Conservation (phyloP, 2,329 filamentous ascomycete species). For the Zasmidium citrigriseum region DNA sequence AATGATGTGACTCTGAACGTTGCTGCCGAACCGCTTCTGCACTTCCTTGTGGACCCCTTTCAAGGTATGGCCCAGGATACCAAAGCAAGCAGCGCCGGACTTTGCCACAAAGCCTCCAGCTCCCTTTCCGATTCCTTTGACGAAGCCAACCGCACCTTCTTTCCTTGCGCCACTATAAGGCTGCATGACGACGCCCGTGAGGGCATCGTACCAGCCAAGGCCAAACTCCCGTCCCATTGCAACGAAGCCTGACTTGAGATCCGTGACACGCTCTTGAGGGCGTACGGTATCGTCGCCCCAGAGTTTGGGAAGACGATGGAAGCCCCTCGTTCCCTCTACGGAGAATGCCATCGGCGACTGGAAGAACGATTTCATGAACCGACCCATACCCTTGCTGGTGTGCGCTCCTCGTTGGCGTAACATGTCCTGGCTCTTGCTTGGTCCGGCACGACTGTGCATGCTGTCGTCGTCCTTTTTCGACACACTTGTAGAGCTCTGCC, state of each 20-base stretch:
- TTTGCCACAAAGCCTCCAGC: constrained; percentile 73
- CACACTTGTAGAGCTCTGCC: no score
- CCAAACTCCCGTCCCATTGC: constrained; percentile 59
- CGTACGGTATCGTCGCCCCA: constrained; percentile 72
- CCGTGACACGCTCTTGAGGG: constrained; percentile 63
- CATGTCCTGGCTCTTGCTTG: background rate
- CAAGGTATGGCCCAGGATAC: constrained; percentile 69
- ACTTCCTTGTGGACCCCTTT: constrained; percentile 72
- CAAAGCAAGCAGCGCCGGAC: constrained; percentile 61
- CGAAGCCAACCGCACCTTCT: constrained; percentile 60
- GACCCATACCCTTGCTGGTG: constrained; percentile 26
- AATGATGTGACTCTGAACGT: constrained; percentile 72
- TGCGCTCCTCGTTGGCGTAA: constrained; percentile 8
- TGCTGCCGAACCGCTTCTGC: constrained; percentile 64
- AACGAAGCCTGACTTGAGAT: constrained; percentile 59
- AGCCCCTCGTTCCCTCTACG: constrained; percentile 65
- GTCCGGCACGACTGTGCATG: no score
- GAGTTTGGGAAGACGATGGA: constrained; percentile 69
- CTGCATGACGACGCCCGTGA: constrained; percentile 71
- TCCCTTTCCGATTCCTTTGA: constrained; percentile 76
- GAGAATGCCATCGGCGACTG: constrained; percentile 61
- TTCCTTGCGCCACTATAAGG: constrained; percentile 63
- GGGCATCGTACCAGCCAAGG: constrained; percentile 69
- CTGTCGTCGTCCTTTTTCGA: no score
- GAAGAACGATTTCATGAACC: constrained; percentile 31